phyloP scores from a whole-genome alignment of 768 basidiomycete genomes.

The Steccherinum ochraceum region DNA sequence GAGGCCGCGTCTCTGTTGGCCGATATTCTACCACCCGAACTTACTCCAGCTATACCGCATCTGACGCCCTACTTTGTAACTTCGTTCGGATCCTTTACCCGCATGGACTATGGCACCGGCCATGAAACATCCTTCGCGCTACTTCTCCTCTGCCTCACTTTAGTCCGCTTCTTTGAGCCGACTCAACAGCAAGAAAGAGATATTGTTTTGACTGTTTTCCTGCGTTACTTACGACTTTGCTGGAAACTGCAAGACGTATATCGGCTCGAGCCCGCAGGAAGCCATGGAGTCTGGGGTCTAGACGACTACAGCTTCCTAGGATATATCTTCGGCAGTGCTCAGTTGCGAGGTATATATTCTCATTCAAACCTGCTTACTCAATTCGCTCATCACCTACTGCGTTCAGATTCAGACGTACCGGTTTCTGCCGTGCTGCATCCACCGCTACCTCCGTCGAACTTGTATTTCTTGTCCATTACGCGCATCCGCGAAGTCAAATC shows the following conservation, averaged over 20 bases:
- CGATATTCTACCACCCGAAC: slow-evolving; percentile 40
- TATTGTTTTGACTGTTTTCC: slow-evolving; percentile 55
- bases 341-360: slow-evolving; percentile 59
- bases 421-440: slow-evolving; percentile 58
- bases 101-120: slow-evolving; percentile 96
- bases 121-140: slow-evolving; percentile 89
- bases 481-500: slow-evolving; percentile 77
- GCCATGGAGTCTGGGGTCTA: slow-evolving; percentile 96
- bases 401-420: slow-evolving; percentile 50
- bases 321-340: slow-evolving; percentile 87
- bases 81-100: slow-evolving; percentile 84
- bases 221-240: slow-evolving; percentile 74
- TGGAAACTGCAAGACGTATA: slow-evolving; percentile 88
- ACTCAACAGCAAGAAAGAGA: slow-evolving; percentile 54
- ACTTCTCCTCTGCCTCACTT: slow-evolving; percentile 67
- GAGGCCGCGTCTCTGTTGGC: slow-evolving; percentile 46
- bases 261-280: slow-evolving; percentile 90
- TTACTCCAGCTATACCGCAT: slow-evolving; percentile 45
- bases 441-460: slow-evolving; percentile 57
- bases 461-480: slow-evolving; percentile 75
- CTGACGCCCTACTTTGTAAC: slow-evolving; percentile 73
- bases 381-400: neutral
- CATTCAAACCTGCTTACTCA: neutral
- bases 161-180: slow-evolving; percentile 59
- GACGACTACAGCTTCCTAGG: slow-evolving; percentile 89